These are phyloP conservation scores for Penicillium paneum DNA, from an alignment of 2,329 filamentous ascomycete genomes.

Conservation along the genomic window DNA sequence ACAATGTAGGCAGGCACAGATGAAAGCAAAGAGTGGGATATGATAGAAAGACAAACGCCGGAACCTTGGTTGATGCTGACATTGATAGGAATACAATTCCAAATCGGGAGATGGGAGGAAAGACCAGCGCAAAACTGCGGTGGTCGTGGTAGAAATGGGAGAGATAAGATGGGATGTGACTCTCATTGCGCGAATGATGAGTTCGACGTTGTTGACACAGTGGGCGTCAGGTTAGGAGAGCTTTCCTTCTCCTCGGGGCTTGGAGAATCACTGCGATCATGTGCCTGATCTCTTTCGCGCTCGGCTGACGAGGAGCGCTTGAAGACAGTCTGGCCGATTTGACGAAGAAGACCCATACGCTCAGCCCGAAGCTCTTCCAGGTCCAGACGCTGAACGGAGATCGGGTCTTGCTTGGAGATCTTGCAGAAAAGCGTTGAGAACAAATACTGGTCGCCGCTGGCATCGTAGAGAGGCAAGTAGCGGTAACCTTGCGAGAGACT, in stretches of 20 bases:
- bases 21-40: conserved; percentile 17
- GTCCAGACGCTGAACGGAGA: conserved; percentile 42
- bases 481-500: conserved; percentile 90
- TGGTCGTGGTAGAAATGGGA: conserved; percentile 1
- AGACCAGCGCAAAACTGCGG: neutral
- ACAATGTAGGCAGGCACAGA: conserved; percentile 14
- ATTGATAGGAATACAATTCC: neutral
- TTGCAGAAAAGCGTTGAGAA: conserved; percentile 94
- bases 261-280: conserved; percentile 28
- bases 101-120: neutral
- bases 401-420: conserved; percentile 63
- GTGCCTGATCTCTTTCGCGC: conserved; percentile 32
- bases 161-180: neutral
- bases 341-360: conserved; percentile 41
- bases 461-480: conserved; percentile 83
- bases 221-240: conserved; percentile 37
- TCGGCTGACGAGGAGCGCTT: conserved; percentile 43
- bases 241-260: conserved; percentile 34
- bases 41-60: conserved; percentile 11
- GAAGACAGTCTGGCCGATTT: conserved; percentile 46
- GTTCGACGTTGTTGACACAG: conserved; percentile 36
- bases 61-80: conserved; percentile 7
- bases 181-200: conserved; percentile 30
- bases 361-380: conserved; percentile 41
- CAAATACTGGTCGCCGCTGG: conserved; percentile 85